phyloP scores from a whole-genome alignment of 805 yeast genomes.

The Ogataea neopini region DNA sequence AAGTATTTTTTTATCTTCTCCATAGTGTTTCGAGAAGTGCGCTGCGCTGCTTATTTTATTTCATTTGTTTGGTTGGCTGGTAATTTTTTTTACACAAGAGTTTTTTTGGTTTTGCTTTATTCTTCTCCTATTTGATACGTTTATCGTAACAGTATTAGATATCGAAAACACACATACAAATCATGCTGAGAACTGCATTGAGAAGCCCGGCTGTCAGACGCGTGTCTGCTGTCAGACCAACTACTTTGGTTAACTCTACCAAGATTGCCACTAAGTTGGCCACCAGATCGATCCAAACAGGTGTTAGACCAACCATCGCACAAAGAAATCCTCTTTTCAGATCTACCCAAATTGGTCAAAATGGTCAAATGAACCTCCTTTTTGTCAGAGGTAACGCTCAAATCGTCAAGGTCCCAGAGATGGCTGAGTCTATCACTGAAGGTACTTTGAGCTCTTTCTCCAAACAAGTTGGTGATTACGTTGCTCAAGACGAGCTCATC shows the following conservation, averaged over 20 bases:
- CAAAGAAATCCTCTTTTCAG: conserved; percentile 1
- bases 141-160: not conserved
- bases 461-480: conserved; percentile 84
- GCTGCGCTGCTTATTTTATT: not conserved
- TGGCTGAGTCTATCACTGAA: conserved; percentile 98
- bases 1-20: not conserved
- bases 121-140: not conserved
- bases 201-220: conserved; percentile 18
- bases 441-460: conserved; percentile 78
- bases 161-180: not conserved
- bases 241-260: conserved; percentile 7
- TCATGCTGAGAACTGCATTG: conserved; percentile 24
- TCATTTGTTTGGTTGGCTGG: conserved; percentile 6
- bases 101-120: not conserved
- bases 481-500: conserved; percentile 81
- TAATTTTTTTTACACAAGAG: not conserved
- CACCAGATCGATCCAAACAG: conserved; percentile 23
- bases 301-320: conserved; percentile 19
- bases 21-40: not conserved
- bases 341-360: conserved; percentile 3
- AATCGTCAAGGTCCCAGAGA: conserved; percentile 87
- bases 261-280: conserved; percentile 2
- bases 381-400: conserved; percentile 37
- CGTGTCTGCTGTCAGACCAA: conserved; percentile 14
- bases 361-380: conserved; percentile 6